phyloP scores from a whole-genome alignment of 2,329 filamentous ascomycete genomes.

The Aspergillus melleus region DNA sequence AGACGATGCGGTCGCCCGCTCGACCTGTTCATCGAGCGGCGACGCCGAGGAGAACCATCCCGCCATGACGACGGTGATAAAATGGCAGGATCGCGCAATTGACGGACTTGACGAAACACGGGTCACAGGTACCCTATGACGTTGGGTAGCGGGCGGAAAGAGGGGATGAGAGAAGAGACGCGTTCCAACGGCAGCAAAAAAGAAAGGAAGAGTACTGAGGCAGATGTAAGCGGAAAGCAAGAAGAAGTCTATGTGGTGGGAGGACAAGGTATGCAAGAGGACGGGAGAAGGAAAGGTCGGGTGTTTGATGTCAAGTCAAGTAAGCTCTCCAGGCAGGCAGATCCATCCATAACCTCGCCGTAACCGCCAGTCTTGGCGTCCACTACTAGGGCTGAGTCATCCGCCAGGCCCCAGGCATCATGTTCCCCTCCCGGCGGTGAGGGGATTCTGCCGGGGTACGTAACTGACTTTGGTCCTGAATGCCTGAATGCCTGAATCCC shows the following conservation, averaged over 20 bases:
- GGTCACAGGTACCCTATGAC: slow-evolving; percentile 17
- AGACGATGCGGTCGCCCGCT: slow-evolving; percentile 90
- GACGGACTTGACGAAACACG: neutral
- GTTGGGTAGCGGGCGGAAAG: slow-evolving; percentile 13
- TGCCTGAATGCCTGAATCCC: too few species aligned
- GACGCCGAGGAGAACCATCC: slow-evolving; percentile 95
- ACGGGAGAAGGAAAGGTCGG: neutral
- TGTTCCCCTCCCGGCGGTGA: neutral
- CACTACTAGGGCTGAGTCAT: neutral
- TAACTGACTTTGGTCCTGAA: neutral
- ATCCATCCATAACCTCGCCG: neutral
- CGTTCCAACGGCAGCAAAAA: neutral
- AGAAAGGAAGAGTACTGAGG: neutral
- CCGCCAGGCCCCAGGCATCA: neutral
- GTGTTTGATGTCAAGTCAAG: neutral
- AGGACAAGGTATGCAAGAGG: neutral
- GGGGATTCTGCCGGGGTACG: neutral
- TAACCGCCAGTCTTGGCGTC: neutral
- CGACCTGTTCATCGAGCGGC: slow-evolving; percentile 94
- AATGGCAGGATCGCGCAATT: slow-evolving; percentile 9
- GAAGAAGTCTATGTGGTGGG: neutral
- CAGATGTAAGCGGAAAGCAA: neutral
- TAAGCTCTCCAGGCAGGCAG: neutral
- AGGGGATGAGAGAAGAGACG: neutral
- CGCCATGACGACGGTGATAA: slow-evolving; percentile 67